A percentile compares a stretch with the other conserved stretches of the same genome.
These are phyloP conservation scores for Salix koriyanagi DNA, from an alignment of 345 rosid species.

Conservation along the genomic window DNA sequence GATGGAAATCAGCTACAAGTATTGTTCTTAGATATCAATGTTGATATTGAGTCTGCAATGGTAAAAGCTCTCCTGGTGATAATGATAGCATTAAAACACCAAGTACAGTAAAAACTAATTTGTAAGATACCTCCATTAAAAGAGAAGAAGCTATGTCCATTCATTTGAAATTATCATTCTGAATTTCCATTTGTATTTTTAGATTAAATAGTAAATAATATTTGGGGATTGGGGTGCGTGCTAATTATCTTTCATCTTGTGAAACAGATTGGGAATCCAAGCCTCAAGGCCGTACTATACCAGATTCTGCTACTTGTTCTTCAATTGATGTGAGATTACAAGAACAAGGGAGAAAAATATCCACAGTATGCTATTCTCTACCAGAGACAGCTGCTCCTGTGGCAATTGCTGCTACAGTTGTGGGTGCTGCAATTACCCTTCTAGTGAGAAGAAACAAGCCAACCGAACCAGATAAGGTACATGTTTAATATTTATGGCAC, in stretches of 20 bases:
- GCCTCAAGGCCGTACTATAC: slow-evolving; percentile 12
- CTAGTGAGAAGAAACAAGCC: slow-evolving; percentile 57
- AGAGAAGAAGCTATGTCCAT: too few species aligned
- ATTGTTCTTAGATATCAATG: not conserved
- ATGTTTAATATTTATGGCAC: not conserved
- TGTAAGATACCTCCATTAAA: too few species aligned
- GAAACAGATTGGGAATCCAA: slow-evolving; percentile 33
- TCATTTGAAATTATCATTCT: not conserved
- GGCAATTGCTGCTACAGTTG: slow-evolving; percentile 76
- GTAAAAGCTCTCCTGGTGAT: too few species aligned
- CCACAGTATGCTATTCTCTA: slow-evolving; percentile 34
- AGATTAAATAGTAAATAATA: not conserved
- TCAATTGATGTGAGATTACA: slow-evolving; percentile 21
- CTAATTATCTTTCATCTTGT: slow-evolving; percentile 12
- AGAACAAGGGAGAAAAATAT: slow-evolving; percentile 28
- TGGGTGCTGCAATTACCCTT: slow-evolving; percentile 83
- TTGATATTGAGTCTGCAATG: too few species aligned
- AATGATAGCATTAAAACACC: too few species aligned
- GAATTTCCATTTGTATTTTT: not conserved
- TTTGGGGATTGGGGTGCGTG: slow-evolving; percentile 6
- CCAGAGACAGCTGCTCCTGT: slow-evolving; percentile 78
- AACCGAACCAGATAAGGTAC: slow-evolving; percentile 51
- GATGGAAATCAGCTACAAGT: not conserved
- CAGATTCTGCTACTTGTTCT: slow-evolving; percentile 17
- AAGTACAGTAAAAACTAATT: too few species aligned